A percentile compares a stretch with the other conserved stretches of the same genome.
phyloP scores from a whole-genome alignment of 441 rosid species.

The Jatropha multifida region DNA sequence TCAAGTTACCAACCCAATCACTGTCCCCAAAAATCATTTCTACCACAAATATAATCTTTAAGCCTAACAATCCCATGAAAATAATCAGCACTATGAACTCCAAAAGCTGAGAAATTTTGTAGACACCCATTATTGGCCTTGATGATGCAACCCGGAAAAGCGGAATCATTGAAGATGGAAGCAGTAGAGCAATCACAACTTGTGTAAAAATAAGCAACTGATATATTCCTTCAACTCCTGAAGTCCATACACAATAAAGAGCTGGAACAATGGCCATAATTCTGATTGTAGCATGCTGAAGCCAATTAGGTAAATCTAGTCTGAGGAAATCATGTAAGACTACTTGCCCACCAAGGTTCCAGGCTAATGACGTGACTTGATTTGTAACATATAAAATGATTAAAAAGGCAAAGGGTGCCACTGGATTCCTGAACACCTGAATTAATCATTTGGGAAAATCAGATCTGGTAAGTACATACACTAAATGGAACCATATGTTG shows the following conservation, averaged over 20 bases:
- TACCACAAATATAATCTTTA: constrained; percentile 74
- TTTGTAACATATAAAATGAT: constrained; percentile 65
- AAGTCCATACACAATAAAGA: constrained; percentile 80
- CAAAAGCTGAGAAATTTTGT: constrained; percentile 71
- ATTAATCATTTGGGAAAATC: constrained; percentile 12
- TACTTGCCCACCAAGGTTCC: constrained; percentile 78
- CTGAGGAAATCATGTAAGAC: constrained; percentile 71
- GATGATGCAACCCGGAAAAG: constrained; percentile 91
- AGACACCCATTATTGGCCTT: constrained; percentile 78
- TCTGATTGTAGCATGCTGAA: constrained; percentile 83
- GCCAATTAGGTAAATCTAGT: constrained; percentile 88
- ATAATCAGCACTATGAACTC: constrained; percentile 66
- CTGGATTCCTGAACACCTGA: constrained; percentile 73
- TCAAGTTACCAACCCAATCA: constrained; percentile 89
- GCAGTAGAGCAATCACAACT: constrained; percentile 79
- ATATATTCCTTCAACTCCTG: constrained; percentile 91
- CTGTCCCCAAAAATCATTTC: constrained; percentile 91
- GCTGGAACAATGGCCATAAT: constrained; percentile 79
- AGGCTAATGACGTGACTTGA: constrained; percentile 74
- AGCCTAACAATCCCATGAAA: constrained; percentile 72
- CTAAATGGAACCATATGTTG: constrained; percentile 8
- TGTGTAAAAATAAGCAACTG: constrained; percentile 84
- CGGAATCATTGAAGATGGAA: constrained; percentile 91
- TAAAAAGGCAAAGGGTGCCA: constrained; percentile 55
- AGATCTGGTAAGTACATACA: constrained; percentile 16